Base-by-base conservation (phyloP, 805 yeast species). In the Candida ponderosae region DNA sequence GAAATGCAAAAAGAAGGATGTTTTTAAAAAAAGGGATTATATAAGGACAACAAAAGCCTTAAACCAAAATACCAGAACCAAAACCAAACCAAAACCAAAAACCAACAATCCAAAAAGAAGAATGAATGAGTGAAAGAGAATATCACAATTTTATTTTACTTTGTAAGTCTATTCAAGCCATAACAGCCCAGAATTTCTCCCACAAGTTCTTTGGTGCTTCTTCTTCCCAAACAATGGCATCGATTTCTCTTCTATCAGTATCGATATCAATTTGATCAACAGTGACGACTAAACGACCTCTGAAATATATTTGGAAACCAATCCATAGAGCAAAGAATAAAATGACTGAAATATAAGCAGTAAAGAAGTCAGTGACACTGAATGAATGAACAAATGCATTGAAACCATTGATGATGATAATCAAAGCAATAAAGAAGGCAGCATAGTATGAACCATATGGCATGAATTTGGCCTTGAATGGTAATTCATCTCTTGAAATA, bases 371-470 rank as follows among this genome's bases (percentile, higher is more conserved):
- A 10, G 73, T 56, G 4, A 73, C 82, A 41, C 62, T 63, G 49
- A 81, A 62, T 20, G 54, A 57, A 10, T 57, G 59, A 38, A 75
- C 74, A 60, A 85, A 85, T 1, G 75, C 73, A 2, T 70, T 57
- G 56, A 71, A 85, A 29, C 95, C 95, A 59, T 86, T 89, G 43
- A 85, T 66, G 42, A 84, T 66, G 20, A 74, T 72, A 52, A 86
- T 72, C 21, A 81, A 44, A 13, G 67, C 56, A 44, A 80, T 66
- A 45, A 73, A 65, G 37, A 67, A 59, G 4, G 74, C 59, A 3
- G 87, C 74, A 48, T 81, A 80, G 59, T 75, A 78, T 2, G 89
- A 84, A 41, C 65, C 59, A 44, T 55, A 72, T 3, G 94, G 93
- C 78, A 79, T 81, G 39, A 69, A 66, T n/a, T 52, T 53, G 8